Percentiles rank a stretch among this genome's conserved stretches.
Conservation (phyloP, 1,139 yeast species). For the Hemisphaericaspora xylanilytica region DNA sequence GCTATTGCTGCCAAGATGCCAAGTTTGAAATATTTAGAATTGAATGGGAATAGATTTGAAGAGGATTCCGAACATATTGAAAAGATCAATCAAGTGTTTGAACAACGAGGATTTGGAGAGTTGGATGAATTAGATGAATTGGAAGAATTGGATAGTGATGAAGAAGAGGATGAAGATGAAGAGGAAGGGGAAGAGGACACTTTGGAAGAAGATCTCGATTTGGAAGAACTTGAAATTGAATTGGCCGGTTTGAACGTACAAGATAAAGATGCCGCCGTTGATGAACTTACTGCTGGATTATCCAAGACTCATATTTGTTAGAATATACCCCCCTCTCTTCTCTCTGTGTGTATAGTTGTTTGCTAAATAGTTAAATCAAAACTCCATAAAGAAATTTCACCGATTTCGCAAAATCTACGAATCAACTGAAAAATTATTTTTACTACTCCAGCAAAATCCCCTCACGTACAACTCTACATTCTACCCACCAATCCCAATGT, state of each 20-base stretch:
- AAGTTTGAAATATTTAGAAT: conserved; percentile 62
- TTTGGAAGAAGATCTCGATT: conserved; percentile 51
- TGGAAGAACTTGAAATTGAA: conserved; percentile 60
- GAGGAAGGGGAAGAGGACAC: conserved; percentile 53
- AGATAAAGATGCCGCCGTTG: conserved; percentile 41
- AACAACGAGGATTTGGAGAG: conserved; percentile 73
- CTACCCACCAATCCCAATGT: no score
- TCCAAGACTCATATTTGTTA: conserved; percentile 49
- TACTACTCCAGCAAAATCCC: no score
- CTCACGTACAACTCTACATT: no score
- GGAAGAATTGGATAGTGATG: conserved; percentile 87
- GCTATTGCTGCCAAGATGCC: conserved; percentile 59
- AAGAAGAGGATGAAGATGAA: conserved; percentile 72
- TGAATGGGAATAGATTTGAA: conserved; percentile 85
- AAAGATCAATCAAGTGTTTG: conserved; percentile 52
- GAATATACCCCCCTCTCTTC: not conserved
- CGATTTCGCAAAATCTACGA: no score
- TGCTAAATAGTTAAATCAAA: no score
- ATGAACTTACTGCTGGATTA: conserved; percentile 58
- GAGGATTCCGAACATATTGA: conserved; percentile 41
- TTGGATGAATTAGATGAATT: conserved; percentile 90
- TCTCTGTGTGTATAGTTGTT: no score
- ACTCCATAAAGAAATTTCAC: no score
- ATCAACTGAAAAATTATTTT: no score
- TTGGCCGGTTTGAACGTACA: conserved; percentile 34